phyloP scores from a whole-genome alignment of 2,329 filamentous ascomycete species.

The Botrytis byssoidea region DNA sequence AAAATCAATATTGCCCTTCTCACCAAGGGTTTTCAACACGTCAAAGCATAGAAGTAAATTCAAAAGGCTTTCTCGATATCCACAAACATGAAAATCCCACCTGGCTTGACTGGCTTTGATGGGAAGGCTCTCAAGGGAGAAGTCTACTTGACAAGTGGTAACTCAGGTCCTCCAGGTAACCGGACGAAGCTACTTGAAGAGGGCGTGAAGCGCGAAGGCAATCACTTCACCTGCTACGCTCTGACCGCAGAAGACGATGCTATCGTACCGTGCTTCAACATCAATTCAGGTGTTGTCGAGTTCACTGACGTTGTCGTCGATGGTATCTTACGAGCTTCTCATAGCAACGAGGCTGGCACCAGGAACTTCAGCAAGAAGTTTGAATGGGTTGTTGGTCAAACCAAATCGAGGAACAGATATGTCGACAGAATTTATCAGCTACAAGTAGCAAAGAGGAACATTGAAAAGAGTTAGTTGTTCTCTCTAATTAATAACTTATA shows the following conservation, averaged over 20 bases:
- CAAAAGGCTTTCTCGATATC: background rate
- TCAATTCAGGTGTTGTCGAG: conserved; percentile 22
- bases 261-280: conserved; percentile 18
- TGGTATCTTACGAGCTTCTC: conserved; percentile 32
- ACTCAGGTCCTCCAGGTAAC: background rate
- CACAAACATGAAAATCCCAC: conserved; percentile 16
- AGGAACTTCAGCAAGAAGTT: background rate
- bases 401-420: background rate
- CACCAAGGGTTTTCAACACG: background rate
- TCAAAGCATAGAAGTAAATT: background rate
- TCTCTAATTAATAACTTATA: background rate
- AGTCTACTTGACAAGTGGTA: background rate
- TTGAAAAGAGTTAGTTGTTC: conserved; percentile 19
- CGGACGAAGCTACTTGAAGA: conserved; percentile 20
- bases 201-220: conserved; percentile 11
- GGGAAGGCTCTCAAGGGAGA: conserved; percentile 17
- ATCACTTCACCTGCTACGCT: conserved; percentile 26
- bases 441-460: conserved; percentile 24
- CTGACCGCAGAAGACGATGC: conserved; percentile 26
- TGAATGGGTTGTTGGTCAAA: background rate
- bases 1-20: no score
- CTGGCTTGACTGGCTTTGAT: conserved; percentile 5
- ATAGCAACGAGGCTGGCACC: conserved; percentile 7
- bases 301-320: conserved; percentile 34
- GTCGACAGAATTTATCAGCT: conserved; percentile 19